Percentiles rank a stretch among this genome's conserved stretches.
phyloP scores from a whole-genome alignment of 495 filamentous ascomycete genomes.

The Xylaria flabelliformis region DNA sequence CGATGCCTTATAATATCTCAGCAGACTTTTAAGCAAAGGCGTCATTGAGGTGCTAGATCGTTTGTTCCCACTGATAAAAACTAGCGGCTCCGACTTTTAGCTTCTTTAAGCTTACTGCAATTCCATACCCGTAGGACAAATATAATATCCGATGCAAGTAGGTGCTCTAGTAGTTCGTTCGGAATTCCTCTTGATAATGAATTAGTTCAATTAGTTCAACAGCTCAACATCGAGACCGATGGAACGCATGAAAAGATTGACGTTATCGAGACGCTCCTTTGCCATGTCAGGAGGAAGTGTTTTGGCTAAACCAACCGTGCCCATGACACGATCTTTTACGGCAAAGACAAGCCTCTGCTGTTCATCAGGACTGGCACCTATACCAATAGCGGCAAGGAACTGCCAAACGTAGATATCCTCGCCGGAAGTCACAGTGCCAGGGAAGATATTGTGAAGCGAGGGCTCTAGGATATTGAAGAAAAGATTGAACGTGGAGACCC shows the following conservation, averaged over 20 bases:
- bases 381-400: constrained; percentile 91
- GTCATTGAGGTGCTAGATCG: not conserved
- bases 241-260: constrained; percentile 97
- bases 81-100: not conserved
- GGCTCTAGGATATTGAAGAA: constrained; percentile 90
- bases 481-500: constrained; percentile 72
- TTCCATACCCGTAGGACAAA: not conserved
- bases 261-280: constrained; percentile 80
- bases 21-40: not conserved
- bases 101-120: not conserved
- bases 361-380: constrained; percentile 89
- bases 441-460: constrained; percentile 82
- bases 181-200: not conserved
- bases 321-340: constrained; percentile 98
- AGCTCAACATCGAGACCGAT: constrained; percentile 97
- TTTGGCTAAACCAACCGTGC: constrained; percentile 86
- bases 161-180: not conserved
- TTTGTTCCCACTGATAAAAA: not conserved
- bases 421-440: constrained; percentile 76
- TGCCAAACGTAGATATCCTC: constrained; percentile 98
- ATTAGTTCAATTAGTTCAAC: constrained; percentile 82
- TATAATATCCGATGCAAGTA: not conserved
- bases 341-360: constrained; percentile 92
- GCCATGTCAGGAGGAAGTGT: constrained; percentile 86
- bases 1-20: constrained; percentile 4